Conservation (phyloP, 148 eudicot genomes). For the Polygonum aviculare region DNA sequence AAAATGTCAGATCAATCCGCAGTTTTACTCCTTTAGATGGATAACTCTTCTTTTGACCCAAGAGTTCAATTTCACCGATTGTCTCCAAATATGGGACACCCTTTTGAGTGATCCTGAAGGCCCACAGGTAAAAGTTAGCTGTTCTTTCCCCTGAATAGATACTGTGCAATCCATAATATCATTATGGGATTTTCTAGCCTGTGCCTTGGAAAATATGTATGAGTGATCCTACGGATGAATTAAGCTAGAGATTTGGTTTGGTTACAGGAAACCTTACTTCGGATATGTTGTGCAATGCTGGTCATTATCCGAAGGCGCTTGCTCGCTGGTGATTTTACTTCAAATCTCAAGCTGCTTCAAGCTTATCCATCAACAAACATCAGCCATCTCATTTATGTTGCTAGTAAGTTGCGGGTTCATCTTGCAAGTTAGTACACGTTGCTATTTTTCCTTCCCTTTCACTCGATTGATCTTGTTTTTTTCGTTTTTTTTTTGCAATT, state of each 20-base stretch:
- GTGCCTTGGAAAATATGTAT: too few relatives aligned
- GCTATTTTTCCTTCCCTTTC: neutral
- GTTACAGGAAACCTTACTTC: conserved; percentile 80
- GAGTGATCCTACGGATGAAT: too few relatives aligned
- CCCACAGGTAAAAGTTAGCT: conserved; percentile 62
- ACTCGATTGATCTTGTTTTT: neutral
- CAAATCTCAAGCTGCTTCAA: conserved; percentile 88
- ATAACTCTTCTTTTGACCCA: conserved; percentile 97
- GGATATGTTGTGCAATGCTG: conserved; percentile 94
- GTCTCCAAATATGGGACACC: conserved; percentile 91
- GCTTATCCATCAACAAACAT: conserved; percentile 87
- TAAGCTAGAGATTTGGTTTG: neutral
- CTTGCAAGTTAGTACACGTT: conserved; percentile 27
- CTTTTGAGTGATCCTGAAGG: conserved; percentile 97
- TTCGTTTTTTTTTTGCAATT: conserved; percentile 2
- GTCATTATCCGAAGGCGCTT: conserved; percentile 79
- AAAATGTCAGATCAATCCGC: conserved; percentile 84
- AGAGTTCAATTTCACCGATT: conserved; percentile 85
- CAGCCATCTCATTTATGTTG: conserved; percentile 86
- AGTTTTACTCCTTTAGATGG: conserved; percentile 98
- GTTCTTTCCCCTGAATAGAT: neutral
- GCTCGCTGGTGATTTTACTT: conserved; percentile 93
- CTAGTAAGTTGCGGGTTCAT: conserved; percentile 68
- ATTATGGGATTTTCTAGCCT: too few relatives aligned
- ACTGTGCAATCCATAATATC: neutral